Conservation (phyloP, 441 rosid genomes). For the Adansonia madagascariensis region DNA sequence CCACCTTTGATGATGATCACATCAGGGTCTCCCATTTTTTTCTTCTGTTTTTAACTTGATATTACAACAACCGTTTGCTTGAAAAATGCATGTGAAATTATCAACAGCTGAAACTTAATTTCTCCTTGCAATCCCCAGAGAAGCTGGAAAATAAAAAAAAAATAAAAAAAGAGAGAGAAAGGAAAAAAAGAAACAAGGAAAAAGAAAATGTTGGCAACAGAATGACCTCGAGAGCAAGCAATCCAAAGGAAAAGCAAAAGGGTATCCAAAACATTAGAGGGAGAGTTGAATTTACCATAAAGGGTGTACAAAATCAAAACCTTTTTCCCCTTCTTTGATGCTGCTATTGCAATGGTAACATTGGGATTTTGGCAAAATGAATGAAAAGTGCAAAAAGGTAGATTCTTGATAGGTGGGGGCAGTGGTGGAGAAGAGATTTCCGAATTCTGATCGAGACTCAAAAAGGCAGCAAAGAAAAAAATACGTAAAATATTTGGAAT, state of each 20-base stretch:
- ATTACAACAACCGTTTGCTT: conserved; percentile 45
- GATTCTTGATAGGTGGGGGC: background rate
- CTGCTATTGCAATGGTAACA: conserved; percentile 20
- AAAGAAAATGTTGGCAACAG: conserved; percentile 26
- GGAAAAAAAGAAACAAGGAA: background rate
- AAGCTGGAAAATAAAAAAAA: conserved; percentile 26
- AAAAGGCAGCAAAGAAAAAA: conserved; percentile 56
- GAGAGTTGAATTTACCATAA: conserved; percentile 32
- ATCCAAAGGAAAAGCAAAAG: conserved; percentile 36
- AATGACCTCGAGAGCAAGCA: conserved; percentile 63
- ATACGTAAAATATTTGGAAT: conserved; percentile 26
- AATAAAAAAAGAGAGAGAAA: background rate
- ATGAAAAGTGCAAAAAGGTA: background rate
- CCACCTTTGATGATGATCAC: conserved; percentile 37
- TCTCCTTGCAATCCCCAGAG: conserved; percentile 42
- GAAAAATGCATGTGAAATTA: conserved; percentile 25
- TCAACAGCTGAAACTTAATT: conserved; percentile 33
- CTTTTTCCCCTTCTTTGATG: background rate
- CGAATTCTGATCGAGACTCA: conserved; percentile 27
- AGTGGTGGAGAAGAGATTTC: conserved; percentile 9
- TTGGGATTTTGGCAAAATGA: conserved; percentile 10
- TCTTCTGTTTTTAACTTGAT: conserved; percentile 27
- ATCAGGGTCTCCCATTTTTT: conserved; percentile 67
- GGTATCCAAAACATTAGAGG: conserved; percentile 29
- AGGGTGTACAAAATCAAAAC: conserved; percentile 27